Evolutionary conservation across 352 stramenopile species (phyloP), one percentile per base, ranked within the genome.

Genomic region (Lagenidium giganteum): DNA sequence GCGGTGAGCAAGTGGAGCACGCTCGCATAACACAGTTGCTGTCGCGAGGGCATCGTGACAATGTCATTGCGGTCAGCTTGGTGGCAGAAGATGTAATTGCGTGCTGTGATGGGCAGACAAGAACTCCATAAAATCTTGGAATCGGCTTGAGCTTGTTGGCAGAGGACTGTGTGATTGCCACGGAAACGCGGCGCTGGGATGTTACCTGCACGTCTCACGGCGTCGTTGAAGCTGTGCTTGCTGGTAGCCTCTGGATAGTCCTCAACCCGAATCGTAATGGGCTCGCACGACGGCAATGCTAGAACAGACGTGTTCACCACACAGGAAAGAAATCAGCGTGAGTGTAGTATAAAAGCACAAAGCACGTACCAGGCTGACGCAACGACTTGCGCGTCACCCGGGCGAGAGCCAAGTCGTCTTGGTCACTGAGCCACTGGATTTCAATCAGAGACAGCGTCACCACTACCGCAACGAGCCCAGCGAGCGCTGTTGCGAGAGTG

Each of bases 1-100:
- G 72, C 43, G 8, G 81, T 45, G 8, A 84, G 37, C 57, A 84
- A 61, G 47, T 79, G 68, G 33, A 81, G 48, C 18, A 71, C 60
- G 41, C 63, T 81, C 14, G 37, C 63, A 29, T 71, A 74, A 42
- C 71, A 84, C 3, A 61, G 31, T 42, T 52, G 61, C 8, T 60
- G 37, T 8, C 42, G 47, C 9, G 48, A 46, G 25, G 63, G 50
- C 5, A 13, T 14, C 7, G 24, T 56, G 8, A 83, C 51, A 8
- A 83, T 44, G 31, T 81, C 65, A 37, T 77, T 50, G 18, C 67
- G 67, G 49, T 84, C 67, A 2, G 59, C 51, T 8, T 35, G 47
- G 6, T 42, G 51, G 51, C 71, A 84, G 48, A 60, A 76, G 12
- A 57, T 52, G 35, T 84, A 65, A 38, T 68, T 64, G 35, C 67